Conservation (phyloP, 192 early-diverging fungal species). For the Coemansia sp. region DNA sequence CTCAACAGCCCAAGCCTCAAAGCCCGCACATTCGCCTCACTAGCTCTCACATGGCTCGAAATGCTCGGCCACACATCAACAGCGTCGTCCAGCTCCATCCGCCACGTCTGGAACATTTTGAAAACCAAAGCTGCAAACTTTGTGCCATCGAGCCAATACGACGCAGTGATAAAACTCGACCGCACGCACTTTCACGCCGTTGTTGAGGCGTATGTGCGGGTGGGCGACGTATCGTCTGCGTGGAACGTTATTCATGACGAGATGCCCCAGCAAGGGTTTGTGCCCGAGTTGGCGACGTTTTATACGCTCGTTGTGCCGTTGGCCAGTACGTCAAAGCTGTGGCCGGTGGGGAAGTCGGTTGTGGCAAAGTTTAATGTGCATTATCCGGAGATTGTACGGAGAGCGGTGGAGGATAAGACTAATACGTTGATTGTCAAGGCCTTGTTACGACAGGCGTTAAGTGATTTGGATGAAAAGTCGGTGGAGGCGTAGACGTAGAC, state of each 20-base stretch:
- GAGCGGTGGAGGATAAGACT: conserved; percentile 21
- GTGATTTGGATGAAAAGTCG: no score
- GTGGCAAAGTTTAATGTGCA: conserved; percentile 34
- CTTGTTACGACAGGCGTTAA: conserved; percentile 22
- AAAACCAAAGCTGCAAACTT: conserved; percentile 4
- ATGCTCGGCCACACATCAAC: conserved; percentile 10
- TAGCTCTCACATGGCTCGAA: conserved; percentile 48
- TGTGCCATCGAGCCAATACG: not conserved
- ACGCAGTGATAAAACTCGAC: conserved; percentile 18
- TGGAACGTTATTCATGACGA: conserved; percentile 40
- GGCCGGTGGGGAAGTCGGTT: conserved; percentile 35
- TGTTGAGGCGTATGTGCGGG: conserved; percentile 46
- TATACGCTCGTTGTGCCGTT: conserved; percentile 43
- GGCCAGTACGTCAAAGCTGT: not conserved
- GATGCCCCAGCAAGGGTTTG: conserved; percentile 27
- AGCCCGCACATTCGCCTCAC: conserved; percentile 16
- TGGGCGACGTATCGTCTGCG: conserved; percentile 38
- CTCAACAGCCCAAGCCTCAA: conserved; percentile 18
- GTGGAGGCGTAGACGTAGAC: no score
- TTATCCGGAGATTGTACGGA: conserved; percentile 28
- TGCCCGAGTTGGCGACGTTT: conserved; percentile 30
- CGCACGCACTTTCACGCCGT: conserved; percentile 42
- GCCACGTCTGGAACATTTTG: conserved; percentile 28
- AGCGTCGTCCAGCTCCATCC: conserved; percentile 26
- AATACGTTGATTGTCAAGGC: conserved; percentile 31